These are phyloP conservation scores for Extremus antarcticus DNA, from an alignment of 495 filamentous ascomycete genomes.

Conservation along the genomic window DNA sequence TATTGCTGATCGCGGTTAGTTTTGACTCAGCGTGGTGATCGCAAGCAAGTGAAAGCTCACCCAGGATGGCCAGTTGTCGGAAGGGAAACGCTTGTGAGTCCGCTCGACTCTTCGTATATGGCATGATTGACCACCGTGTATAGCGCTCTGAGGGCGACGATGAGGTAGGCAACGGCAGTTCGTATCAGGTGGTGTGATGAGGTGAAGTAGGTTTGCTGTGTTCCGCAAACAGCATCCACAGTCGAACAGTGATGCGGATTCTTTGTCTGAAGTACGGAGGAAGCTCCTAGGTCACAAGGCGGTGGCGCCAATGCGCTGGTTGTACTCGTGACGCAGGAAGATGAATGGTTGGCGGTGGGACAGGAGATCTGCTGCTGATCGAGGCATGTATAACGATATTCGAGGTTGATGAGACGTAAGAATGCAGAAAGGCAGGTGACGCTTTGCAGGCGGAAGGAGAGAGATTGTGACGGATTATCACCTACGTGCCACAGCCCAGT, in stretches of 20 bases:
- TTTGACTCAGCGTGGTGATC: not conserved
- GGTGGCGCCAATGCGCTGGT: conserved; percentile 1
- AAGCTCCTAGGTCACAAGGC: not conserved
- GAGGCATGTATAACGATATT: conserved; percentile 11
- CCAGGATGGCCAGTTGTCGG: conserved; percentile 21
- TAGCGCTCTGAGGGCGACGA: too few relatives aligned
- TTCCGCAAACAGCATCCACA: not conserved
- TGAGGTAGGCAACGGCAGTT: not conserved
- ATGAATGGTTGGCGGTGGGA: conserved; percentile 1
- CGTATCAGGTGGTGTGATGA: not conserved
- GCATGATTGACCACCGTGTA: too few relatives aligned
- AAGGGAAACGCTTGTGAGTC: conserved; percentile 12
- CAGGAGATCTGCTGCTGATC: conserved; percentile 1
- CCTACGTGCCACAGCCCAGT: conserved; percentile 3
- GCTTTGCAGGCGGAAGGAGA: not conserved
- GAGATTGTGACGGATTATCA: not conserved
- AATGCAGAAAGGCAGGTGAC: not conserved
- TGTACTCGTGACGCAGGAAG: conserved; percentile 7
- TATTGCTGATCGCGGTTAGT: conserved; percentile 48
- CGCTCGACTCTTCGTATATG: not conserved
- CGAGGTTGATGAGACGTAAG: conserved; percentile 1
- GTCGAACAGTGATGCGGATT: not conserved
- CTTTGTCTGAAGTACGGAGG: not conserved
- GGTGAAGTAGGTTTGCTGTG: not conserved
- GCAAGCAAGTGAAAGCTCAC: conserved; percentile 4